These are phyloP conservation scores for Cytospora schulzeri DNA, from an alignment of 2,329 filamentous ascomycete species.

Conservation along the genomic window DNA sequence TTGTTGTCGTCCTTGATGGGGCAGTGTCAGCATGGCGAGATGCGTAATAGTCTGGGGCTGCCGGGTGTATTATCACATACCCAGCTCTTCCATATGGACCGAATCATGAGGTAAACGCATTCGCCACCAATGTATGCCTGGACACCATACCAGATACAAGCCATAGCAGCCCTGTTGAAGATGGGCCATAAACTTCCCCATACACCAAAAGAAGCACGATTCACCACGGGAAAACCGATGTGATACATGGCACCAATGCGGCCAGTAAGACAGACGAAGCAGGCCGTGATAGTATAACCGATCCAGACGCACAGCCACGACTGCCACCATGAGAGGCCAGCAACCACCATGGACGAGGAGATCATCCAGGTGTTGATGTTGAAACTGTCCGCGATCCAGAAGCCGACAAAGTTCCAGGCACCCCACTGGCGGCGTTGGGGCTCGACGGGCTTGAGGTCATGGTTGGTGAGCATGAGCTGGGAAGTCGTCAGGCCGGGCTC, in stretches of 20 bases:
- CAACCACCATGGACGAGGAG: conserved; percentile 76
- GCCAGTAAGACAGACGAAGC: conserved; percentile 76
- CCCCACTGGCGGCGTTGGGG: conserved; percentile 80
- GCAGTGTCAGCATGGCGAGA: conserved; percentile 20
- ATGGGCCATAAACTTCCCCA: conserved; percentile 90
- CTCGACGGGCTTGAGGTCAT: conserved; percentile 81
- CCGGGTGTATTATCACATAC: conserved; percentile 40
- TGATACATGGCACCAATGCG: conserved; percentile 87
- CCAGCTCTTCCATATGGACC: conserved; percentile 76
- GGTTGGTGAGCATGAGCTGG: conserved; percentile 85
- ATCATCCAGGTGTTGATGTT: conserved; percentile 97
- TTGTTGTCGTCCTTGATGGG: conserved; percentile 48
- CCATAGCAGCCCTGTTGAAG: conserved; percentile 84
- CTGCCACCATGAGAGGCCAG: conserved; percentile 87
- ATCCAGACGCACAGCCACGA: conserved; percentile 87
- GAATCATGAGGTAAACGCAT: conserved; percentile 88
- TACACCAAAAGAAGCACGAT: conserved; percentile 79
- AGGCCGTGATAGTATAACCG: conserved; percentile 76
- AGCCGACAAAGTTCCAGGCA: conserved; percentile 84
- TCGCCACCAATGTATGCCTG: conserved; percentile 82
- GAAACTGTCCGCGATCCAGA: conserved; percentile 84
- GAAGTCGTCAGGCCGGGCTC: conserved; percentile 77
- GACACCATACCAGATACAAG: conserved; percentile 86
- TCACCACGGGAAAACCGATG: conserved; percentile 83
- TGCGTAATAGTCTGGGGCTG: not conserved